These are phyloP conservation scores for Hebeloma cylindrosporum DNA, from an alignment of 768 basidiomycete genomes.

Conservation along the genomic window DNA sequence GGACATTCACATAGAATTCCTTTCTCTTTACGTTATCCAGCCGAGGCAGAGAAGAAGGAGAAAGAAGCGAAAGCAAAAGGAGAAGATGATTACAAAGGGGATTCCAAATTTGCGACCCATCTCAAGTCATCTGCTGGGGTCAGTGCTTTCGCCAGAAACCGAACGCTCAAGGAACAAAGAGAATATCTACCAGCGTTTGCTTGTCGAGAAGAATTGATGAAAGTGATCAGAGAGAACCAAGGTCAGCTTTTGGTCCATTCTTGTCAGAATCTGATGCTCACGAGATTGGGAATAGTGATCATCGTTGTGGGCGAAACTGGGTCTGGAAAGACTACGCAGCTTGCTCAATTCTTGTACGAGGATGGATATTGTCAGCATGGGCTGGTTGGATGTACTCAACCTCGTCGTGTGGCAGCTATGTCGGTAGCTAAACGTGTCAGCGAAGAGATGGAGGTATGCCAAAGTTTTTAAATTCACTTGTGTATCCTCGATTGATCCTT, in stretches of 20 bases:
- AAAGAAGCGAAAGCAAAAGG: conserved; percentile 54
- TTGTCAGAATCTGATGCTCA: conserved; percentile 3
- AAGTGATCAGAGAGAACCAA: conserved; percentile 91
- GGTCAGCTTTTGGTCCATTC: conserved; percentile 45
- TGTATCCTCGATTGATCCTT: conserved; percentile 1
- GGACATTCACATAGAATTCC: conserved; percentile 75
- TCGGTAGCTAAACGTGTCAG: conserved; percentile 99
- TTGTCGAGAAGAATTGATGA: conserved; percentile 90
- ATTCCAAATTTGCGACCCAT: conserved; percentile 97
- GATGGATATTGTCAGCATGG: conserved; percentile 93
- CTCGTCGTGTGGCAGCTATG: conserved; percentile 98
- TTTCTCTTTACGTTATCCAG: conserved; percentile 42
- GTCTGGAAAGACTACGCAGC: conserved; percentile 97
- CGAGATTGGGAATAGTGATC: conserved; percentile 53
- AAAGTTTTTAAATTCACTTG: background rate
- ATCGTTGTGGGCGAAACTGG: conserved; percentile 99
- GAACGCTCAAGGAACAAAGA: conserved; percentile 91
- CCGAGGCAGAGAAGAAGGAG: conserved; percentile 51
- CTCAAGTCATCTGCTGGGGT: conserved; percentile 77
- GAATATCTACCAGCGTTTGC: conserved; percentile 98
- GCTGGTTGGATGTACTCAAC: conserved; percentile 95
- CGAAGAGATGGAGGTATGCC: conserved; percentile 94
- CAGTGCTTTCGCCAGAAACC: conserved; percentile 75
- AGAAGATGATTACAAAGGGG: conserved; percentile 81
- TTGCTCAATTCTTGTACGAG: conserved; percentile 94